phyloP scores from a whole-genome alignment of 352 stramenopile genomes.

The Globisporangium solare region DNA sequence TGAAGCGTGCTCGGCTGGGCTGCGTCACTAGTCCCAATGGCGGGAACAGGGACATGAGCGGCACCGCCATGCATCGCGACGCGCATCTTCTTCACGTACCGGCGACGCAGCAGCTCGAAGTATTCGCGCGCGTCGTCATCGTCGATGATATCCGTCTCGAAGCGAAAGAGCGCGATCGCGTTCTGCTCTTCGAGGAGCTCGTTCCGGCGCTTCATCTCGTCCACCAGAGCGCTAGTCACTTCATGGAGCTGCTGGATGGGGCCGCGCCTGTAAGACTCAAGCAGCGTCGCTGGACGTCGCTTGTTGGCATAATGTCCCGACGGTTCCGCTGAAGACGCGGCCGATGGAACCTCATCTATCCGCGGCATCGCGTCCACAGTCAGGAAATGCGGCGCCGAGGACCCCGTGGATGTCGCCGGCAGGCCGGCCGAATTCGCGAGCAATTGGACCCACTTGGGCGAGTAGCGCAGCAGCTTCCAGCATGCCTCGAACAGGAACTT shows the following conservation, averaged over 20 bases:
- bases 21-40: too few relatives aligned
- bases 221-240: conserved; percentile 31
- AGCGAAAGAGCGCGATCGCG: conserved; percentile 53
- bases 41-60: too few relatives aligned
- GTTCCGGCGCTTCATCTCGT: conserved; percentile 56
- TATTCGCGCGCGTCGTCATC: conserved; percentile 47
- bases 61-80: conserved; percentile 7
- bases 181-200: conserved; percentile 76
- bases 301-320: conserved; percentile 4
- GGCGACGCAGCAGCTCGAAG: conserved; percentile 39
- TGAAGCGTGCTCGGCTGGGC: background rate
- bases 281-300: conserved; percentile 8
- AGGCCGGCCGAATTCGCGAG: conserved; percentile 37
- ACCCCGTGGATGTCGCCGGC: conserved; percentile 10
- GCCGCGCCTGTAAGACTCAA: conserved; percentile 4
- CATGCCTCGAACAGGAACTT: conserved; percentile 73
- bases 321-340: background rate
- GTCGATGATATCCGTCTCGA: conserved; percentile 42
- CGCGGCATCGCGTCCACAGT: conserved; percentile 6
- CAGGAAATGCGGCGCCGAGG: conserved; percentile 6
- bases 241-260: conserved; percentile 23
- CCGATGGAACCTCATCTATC: conserved; percentile 5
- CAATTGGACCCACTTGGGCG: conserved; percentile 58
- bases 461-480: conserved; percentile 64
- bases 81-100: conserved; percentile 54